Base-by-base conservation (phyloP, 2,329 filamentous ascomycete genomes). In the Hirsutella minnesotensis region DNA sequence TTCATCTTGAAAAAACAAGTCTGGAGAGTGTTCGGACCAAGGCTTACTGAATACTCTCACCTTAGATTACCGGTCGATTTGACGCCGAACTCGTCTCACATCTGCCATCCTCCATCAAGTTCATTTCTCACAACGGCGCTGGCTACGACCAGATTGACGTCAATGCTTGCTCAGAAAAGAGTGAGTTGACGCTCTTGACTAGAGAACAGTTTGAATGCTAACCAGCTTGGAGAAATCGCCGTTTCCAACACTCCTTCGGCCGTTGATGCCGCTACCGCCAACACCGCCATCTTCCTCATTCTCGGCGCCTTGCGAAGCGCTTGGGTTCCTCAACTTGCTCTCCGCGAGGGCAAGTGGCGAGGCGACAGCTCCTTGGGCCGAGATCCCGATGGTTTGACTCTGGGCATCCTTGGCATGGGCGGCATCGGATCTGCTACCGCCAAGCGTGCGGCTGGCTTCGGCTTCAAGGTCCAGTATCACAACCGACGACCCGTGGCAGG, bases 71-170 rank as follows among this genome's bases (percentile, higher is more conserved):
- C 0, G 81, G 81, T 1, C 54, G 67, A 16, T 67, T 84, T 47
- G 79, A 84, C 50, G 67, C 72, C 44, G 79, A 83, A 54, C 56
- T 85, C 38, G 61, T 82, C 38, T 56, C 65, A 30, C 64, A 58
- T 38, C 53, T 70, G 10, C 67, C 67, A 1, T 48, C 58, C 35
- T 57, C 53, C 4, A 49, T 69, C 42, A 63, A 62, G 46, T 70
- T 63, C 45, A 58, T 72, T 39, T 66, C 59, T 29, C 68, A 72
- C 41, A 57, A 54, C 36, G 53, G 57, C 21, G 57, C 55, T 5
- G 82, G 83, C 16, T 87, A 86, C 58, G 83, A 86, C 53, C 78
- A 85, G 57, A 67, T 86, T 45, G 77, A 84, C 52, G 67, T 83
- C 4, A 57, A 72, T 41, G 76, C 79, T 22, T 84, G 80, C 61